Evolutionary conservation across 345 rosid genomes (phyloP).

Genomic region (Dipteronia dyeriana): DNA sequence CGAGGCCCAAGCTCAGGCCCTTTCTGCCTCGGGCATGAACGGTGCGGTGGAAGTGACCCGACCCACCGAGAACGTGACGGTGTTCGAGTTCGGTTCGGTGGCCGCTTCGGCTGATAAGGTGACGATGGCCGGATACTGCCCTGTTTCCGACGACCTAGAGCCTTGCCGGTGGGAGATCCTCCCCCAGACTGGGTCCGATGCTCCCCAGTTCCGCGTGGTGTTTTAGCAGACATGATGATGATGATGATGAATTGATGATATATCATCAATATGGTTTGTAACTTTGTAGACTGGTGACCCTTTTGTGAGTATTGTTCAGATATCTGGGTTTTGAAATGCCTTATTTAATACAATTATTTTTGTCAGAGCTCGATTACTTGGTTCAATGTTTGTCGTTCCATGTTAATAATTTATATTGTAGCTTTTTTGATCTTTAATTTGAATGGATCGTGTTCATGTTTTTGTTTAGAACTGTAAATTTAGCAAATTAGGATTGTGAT

Average conservation of each 20-base stretch:
- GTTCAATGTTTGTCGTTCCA: background rate
- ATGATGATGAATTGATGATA: too few relatives aligned
- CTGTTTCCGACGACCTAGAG: conserved; percentile 90
- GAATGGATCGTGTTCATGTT: too few relatives aligned
- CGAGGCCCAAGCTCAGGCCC: conserved; percentile 20
- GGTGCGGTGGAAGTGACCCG: conserved; percentile 89
- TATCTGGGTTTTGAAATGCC: background rate
- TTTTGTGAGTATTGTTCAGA: background rate
- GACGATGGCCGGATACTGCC: conserved; percentile 90
- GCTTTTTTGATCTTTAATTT: too few relatives aligned
- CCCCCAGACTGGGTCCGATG: conserved; percentile 67
- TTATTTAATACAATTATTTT: background rate
- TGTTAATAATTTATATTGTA: too few relatives aligned
- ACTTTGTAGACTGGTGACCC: background rate
- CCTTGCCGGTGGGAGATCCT: conserved; percentile 94
- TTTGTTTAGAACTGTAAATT: too few relatives aligned
- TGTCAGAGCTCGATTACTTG: background rate
- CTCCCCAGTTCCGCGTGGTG: conserved; percentile 91
- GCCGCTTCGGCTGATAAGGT: conserved; percentile 72
- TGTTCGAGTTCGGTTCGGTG: conserved; percentile 89
- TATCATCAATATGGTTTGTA: background rate
- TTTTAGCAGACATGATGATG: conserved; percentile 33
- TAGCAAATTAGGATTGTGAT: too few relatives aligned
- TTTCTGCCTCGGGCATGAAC: conserved; percentile 63
- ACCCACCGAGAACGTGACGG: conserved; percentile 61